Conservation (phyloP, 768 basidiomycete genomes). For the Pilatotrama ljubarskyi region DNA sequence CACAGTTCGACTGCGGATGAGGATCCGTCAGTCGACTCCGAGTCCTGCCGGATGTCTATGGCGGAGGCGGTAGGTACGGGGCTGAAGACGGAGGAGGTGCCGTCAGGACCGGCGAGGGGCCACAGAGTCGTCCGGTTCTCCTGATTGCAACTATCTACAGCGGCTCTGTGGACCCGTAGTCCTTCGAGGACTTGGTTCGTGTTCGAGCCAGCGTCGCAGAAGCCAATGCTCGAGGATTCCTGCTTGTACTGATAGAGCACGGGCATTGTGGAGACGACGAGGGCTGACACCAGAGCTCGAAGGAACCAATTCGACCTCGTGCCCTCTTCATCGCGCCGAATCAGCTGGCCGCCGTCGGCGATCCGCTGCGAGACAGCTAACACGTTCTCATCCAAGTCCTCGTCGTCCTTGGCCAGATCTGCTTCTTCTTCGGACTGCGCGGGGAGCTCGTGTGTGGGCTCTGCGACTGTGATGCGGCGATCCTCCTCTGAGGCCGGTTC, state of each 20-base stretch:
- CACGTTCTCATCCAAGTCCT: slow-evolving; percentile 29
- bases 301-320: slow-evolving; percentile 31
- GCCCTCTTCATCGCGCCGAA: slow-evolving; percentile 11
- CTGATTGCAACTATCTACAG: slow-evolving; percentile 55
- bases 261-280: slow-evolving; percentile 23
- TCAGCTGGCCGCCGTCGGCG: slow-evolving; percentile 35
- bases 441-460: neutral
- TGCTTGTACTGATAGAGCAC: slow-evolving; percentile 54
- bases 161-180: slow-evolving; percentile 45
- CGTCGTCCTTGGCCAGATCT: slow-evolving; percentile 15
- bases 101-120: slow-evolving; percentile 25
- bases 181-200: slow-evolving; percentile 59
- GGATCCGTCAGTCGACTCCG: slow-evolving; percentile 27
- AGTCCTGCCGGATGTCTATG: neutral
- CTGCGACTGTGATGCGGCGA: neutral
- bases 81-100: slow-evolving; percentile 14
- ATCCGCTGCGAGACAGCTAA: slow-evolving; percentile 40
- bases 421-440: slow-evolving; percentile 19
- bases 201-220: slow-evolving; percentile 63
- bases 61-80: slow-evolving; percentile 17
- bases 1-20: slow-evolving; percentile 38
- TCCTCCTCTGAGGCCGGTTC: neutral
- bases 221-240: slow-evolving; percentile 73
- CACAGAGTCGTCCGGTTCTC: slow-evolving; percentile 53
- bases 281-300: slow-evolving; percentile 45